A percentile compares a stretch with the other conserved stretches of the same genome.
phyloP scores from a whole-genome alignment of 2,329 filamentous ascomycete species.

The Aspergillus ochraceoroseus region DNA sequence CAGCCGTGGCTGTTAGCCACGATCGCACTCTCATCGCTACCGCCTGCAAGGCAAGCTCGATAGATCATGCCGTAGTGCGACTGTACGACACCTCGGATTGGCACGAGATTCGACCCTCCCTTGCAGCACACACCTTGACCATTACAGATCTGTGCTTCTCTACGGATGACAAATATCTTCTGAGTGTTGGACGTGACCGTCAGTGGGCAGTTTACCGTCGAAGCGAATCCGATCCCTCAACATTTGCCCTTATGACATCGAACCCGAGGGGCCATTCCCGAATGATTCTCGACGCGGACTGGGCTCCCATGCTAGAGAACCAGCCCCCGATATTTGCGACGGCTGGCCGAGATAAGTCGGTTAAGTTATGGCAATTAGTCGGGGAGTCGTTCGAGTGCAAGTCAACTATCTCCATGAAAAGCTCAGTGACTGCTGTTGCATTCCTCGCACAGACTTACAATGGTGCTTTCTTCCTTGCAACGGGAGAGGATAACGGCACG shows the following conservation, averaged over 20 bases:
- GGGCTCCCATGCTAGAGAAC: conserved; percentile 56
- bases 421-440: conserved; percentile 66
- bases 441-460: conserved; percentile 47
- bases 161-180: conserved; percentile 63
- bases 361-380: conserved; percentile 62
- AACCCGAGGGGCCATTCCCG: conserved; percentile 83
- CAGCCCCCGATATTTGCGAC: conserved; percentile 64
- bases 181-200: conserved; percentile 86
- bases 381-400: conserved; percentile 50
- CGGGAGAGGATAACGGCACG: conserved; percentile 47
- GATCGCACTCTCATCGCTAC: conserved; percentile 76
- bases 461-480: conserved; percentile 39
- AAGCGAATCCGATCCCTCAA: conserved; percentile 32
- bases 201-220: conserved; percentile 81
- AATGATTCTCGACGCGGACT: conserved; percentile 87
- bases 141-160: conserved; percentile 80
- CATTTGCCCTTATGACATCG: conserved; percentile 57
- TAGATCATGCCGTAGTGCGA: conserved; percentile 91
- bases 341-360: conserved; percentile 79
- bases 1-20: conserved; percentile 71
- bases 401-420: conserved; percentile 51
- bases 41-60: conserved; percentile 84
- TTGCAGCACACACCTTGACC: conserved; percentile 81
- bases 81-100: conserved; percentile 82
- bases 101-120: conserved; percentile 78